Evolutionary conservation across 768 basidiomycete genomes (phyloP), one percentile per base, ranked within the genome.

Genomic region (Sistotremastrum suecicum): DNA sequence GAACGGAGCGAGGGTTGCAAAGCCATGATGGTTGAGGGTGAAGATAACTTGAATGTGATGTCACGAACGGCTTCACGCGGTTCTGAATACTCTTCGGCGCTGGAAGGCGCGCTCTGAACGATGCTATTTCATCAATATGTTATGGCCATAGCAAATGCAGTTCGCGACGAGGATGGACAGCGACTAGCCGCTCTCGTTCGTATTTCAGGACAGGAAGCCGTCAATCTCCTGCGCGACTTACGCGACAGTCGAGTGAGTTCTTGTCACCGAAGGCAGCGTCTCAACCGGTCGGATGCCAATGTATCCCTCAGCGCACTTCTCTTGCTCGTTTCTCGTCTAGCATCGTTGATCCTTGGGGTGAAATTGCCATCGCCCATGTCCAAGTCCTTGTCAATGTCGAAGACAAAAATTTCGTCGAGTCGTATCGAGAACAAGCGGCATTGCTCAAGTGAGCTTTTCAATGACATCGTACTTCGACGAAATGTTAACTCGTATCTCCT

Each of bases 331-430:
- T 20, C 20, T 20, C 20, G 20, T 20, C 20, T 7, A 71, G 70
- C 45, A 74, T 89, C 56, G 69, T 74, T 46, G 64, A 61, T 41
- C 88, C 88, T 5, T 91, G 87, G 85, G 85, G 87, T 50, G 87
- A 89, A 44, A 81, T 91, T 53, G 77, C 83, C 5, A 75, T 88
- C 42, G 80, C 84, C 57, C 89, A 89, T 58, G 76, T 88, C 11
- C 63, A 88, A 53, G 78, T 80, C 28, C 79, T 83, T 49, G 72
- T 74, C 32, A 74, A 83, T 60, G 71, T 80, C 36, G 78, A 77
- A 37, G 80, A 76, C 54, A 73, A 76, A 54, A 69, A 79, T 37
- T 70, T 72, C 20, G 69, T 62, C 29, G 83, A 84, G 37, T 87
- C 86, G 33, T 90, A 88, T 62, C 83, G 78, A 52, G 83, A 87